Percentiles rank a stretch among this genome's conserved stretches.
phyloP scores from a whole-genome alignment of 1,139 yeast genomes.

The Suhomyces bribrorum region DNA sequence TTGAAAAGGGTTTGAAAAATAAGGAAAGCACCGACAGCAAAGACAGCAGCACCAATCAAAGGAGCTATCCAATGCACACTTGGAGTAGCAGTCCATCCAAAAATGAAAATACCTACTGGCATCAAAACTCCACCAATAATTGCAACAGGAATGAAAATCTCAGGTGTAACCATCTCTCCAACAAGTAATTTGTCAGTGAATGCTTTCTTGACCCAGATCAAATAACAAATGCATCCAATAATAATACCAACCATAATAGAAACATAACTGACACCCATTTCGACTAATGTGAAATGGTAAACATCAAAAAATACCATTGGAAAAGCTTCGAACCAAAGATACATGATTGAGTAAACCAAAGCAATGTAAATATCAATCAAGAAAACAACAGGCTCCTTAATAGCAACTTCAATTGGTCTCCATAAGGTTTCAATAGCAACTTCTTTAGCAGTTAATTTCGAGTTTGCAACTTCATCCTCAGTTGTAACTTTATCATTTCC shows the following conservation, averaged over 20 bases:
- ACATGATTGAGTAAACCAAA: conserved; percentile 54
- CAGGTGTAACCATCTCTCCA: conserved; percentile 34
- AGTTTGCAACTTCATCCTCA: conserved; percentile 31
- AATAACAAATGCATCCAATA: conserved; percentile 27
- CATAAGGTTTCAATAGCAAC: conserved; percentile 45
- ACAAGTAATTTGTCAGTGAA: conserved; percentile 28
- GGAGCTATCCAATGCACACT: conserved; percentile 47
- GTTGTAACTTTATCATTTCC: conserved; percentile 34
- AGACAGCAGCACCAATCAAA: conserved; percentile 42
- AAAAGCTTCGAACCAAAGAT: conserved; percentile 62
- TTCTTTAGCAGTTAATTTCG: conserved; percentile 20
- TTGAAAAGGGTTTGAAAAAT: conserved; percentile 44
- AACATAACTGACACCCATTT: conserved; percentile 49
- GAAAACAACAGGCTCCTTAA: conserved; percentile 49
- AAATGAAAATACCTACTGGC: conserved; percentile 49
- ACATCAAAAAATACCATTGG: conserved; percentile 53
- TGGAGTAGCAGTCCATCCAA: conserved; percentile 51
- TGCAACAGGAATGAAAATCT: conserved; percentile 44
- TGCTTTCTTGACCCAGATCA: conserved; percentile 21
- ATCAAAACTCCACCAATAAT: conserved; percentile 43
- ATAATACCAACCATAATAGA: conserved; percentile 47
- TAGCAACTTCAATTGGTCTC: conserved; percentile 47
- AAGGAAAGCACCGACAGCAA: conserved; percentile 39
- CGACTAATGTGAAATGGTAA: conserved; percentile 50
- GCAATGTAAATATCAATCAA: conserved; percentile 52